These are phyloP conservation scores for Carex scoparia DNA, from an alignment of 176 grass and related monocot genomes.

Conservation along the genomic window DNA sequence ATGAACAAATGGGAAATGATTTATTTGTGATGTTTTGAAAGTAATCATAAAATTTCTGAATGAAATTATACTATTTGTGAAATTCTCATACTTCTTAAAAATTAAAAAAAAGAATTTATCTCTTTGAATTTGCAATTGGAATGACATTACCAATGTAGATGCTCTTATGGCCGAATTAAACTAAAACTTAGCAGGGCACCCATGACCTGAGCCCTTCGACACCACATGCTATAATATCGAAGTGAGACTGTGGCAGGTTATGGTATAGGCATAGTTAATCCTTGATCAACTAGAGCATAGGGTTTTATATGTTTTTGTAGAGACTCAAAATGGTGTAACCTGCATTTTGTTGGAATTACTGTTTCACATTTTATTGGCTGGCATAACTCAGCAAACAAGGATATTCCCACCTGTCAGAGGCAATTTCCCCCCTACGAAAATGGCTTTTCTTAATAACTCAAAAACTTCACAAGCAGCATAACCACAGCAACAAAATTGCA, in stretches of 20 bases:
- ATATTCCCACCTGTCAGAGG: not conserved
- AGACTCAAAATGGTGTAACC: no score
- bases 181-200: not conserved
- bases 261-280: not conserved
- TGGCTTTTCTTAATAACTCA: not conserved
- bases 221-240: not conserved
- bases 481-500: conserved; percentile 6
- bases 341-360: not conserved
- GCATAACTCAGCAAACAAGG: not conserved
- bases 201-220: not conserved
- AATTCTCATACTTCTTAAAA: no score
- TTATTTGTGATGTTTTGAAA: no score
- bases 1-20: no score
- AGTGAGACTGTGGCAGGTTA: not conserved
- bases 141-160: no score
- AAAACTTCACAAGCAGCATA: not conserved
- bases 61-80: no score
- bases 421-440: not conserved
- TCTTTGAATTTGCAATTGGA: no score
- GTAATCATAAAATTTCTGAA: no score
- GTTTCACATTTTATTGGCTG: not conserved
- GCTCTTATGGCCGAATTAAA: not conserved
- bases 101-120: no score
- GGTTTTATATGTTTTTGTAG: not conserved
- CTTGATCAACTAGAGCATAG: not conserved